Evolutionary conservation across 2,329 filamentous ascomycete species (phyloP), one percentile per base, ranked within the genome.

Genomic region (Alternaria atra): DNA sequence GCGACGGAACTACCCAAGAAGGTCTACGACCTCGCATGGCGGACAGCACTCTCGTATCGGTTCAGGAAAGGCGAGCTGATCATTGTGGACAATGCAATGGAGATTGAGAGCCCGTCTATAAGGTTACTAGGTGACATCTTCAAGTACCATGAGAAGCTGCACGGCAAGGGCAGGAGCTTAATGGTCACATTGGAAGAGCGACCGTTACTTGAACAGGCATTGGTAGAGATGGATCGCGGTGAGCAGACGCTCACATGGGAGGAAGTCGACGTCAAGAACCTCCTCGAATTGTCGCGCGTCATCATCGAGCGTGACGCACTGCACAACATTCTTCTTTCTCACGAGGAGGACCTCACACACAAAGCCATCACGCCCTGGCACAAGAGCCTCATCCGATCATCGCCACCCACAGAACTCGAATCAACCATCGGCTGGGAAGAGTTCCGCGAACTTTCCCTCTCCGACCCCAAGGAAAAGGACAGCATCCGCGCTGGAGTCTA

Each of bases 221-320:
- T 97, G 74, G 84, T 86, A 52, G 63, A 86, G 85, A 84, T 85
- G 51, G 89, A 89, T 47, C 84, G 96, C 74, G 84, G 86, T 58
- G 92, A 91, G 20, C 86, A 88, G 57, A 90, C 90, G 8, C 82
- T 93, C 69, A 85, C 87, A 58, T 83, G 90, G 60, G 82, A 85
- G n/a, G 91, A 97, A 64, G 92, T 99, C 35, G 95, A 98, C 80
- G 93, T 99, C 64, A 99, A 98, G 86, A 92, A 98, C 78, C 80
- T 99, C 66, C 81, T 99, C 68, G 92, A 95, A 82, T 89, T 90
- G 55, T 91, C 91, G 55, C 89, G 93, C 73, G 83, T 99, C 62
- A 89, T 99, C 61, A 88, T 99, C 72, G 95, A 99, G 86, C 88
- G 91, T 77, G 81, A 83, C 42, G 94, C 94, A 35, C 84, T 99